Percentiles rank a stretch among this genome's conserved stretches.
phyloP scores from a whole-genome alignment of 495 filamentous ascomycete genomes.

The Aspergillus olivimuriae region DNA sequence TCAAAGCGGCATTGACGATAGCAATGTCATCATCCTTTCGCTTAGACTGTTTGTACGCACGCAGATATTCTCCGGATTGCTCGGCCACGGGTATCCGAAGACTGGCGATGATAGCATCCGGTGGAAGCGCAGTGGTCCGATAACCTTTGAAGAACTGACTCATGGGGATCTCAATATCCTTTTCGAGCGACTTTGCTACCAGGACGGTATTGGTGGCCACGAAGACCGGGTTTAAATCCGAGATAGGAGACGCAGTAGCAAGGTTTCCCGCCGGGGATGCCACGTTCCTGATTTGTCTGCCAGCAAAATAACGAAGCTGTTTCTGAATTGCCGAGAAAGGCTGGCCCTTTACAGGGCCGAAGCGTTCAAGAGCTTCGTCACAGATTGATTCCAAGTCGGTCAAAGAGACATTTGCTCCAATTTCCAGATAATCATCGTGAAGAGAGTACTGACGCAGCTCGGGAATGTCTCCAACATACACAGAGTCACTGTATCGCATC shows the following conservation, averaged over 20 bases:
- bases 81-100: constrained; percentile 74
- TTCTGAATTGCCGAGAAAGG: constrained; percentile 62
- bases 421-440: constrained; percentile 71
- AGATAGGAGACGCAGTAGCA: constrained; percentile 92
- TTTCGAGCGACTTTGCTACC: constrained; percentile 64
- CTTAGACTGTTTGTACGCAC: constrained; percentile 91
- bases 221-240: constrained; percentile 92
- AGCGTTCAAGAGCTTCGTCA: constrained; percentile 70
- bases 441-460: constrained; percentile 78
- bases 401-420: constrained; percentile 86
- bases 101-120: constrained; percentile 76
- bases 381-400: constrained; percentile 63
- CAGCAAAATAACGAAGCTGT: constrained; percentile 85
- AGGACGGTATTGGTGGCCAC: constrained; percentile 78
- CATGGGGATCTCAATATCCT: constrained; percentile 82
- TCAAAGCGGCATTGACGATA: constrained; percentile 81
- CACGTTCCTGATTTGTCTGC: constrained; percentile 92
- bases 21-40: constrained; percentile 96
- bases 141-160: constrained; percentile 89
- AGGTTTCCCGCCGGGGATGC: constrained; percentile 94
- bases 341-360: constrained; percentile 66
- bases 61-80: constrained; percentile 50
- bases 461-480: constrained; percentile 88
- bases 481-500: constrained; percentile 80
- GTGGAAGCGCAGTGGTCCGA: constrained; percentile 72